These are phyloP conservation scores for Hygrophila difformis DNA, from an alignment of 257 asterid species.

Conservation along the genomic window DNA sequence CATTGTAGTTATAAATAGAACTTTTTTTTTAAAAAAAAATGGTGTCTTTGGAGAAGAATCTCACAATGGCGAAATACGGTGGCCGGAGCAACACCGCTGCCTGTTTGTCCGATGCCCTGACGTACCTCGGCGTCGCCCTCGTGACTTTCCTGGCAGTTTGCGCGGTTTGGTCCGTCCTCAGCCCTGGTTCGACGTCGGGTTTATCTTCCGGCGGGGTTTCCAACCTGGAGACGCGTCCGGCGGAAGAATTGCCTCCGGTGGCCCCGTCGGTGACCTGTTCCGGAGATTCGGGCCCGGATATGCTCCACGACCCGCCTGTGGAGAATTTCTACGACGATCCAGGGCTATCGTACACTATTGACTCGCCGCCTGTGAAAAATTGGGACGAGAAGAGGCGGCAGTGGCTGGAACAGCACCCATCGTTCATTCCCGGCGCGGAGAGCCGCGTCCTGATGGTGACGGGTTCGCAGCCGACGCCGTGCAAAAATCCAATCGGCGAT, in stretches of 20 bases:
- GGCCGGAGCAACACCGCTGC: conserved; percentile 35
- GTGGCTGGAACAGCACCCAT: conserved; percentile 76
- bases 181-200: conserved; percentile 10
- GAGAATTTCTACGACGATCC: conserved; percentile 76
- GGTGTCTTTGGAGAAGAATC: conserved; percentile 29
- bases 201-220: conserved; percentile 21
- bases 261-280: conserved; percentile 2
- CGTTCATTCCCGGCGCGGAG: conserved; percentile 40
- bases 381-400: conserved; percentile 72
- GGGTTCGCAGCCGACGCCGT: conserved; percentile 79
- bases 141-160: conserved; percentile 41
- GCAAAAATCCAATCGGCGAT: conserved; percentile 83
- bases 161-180: conserved; percentile 48
- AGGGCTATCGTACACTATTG: conserved; percentile 49
- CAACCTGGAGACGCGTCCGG: neutral
- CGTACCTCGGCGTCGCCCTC: conserved; percentile 36
- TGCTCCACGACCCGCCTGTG: conserved; percentile 45
- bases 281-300: conserved; percentile 14
- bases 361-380: conserved; percentile 36
- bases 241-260: neutral
- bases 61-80: conserved; percentile 32
- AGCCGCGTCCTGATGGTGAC: conserved; percentile 67
- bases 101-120: conserved; percentile 33
- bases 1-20: too few species aligned
- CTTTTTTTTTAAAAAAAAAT: too few species aligned